These are phyloP conservation scores for Fraxinus paxiana DNA, from an alignment of 305 asterid species.

Conservation along the genomic window DNA sequence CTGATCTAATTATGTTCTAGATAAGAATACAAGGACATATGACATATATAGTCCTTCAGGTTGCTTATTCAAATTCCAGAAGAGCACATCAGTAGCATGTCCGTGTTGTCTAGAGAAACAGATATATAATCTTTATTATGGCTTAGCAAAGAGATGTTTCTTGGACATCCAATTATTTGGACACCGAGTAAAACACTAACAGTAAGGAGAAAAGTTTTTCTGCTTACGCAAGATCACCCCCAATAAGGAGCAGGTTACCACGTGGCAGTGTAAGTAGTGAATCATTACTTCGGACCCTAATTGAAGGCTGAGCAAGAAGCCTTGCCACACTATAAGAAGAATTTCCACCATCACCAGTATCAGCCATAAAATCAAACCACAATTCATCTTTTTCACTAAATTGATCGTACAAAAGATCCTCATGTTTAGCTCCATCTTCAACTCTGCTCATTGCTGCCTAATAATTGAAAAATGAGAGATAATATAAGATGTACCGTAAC, in stretches of 20 bases:
- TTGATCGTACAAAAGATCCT: constrained; percentile 82
- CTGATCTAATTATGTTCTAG: not conserved
- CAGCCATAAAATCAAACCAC: constrained; percentile 99
- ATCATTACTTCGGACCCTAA: constrained; percentile 47
- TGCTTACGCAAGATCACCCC: constrained; percentile 99
- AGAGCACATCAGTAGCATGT: not conserved
- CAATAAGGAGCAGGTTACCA: constrained; percentile 79
- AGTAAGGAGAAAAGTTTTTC: constrained; percentile 15
- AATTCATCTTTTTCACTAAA: constrained; percentile 71
- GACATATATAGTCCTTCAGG: not conserved
- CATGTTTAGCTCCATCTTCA: constrained; percentile 72
- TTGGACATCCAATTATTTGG: not conserved
- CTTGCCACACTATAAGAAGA: constrained; percentile 84
- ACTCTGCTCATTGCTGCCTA: constrained; percentile 96
- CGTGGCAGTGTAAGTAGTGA: constrained; percentile 66
- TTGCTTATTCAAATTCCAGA: not conserved
- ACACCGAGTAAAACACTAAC: not conserved
- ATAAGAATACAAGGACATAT: not conserved
- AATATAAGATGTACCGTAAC: not conserved
- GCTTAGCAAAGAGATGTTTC: not conserved
- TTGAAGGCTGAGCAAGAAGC: constrained; percentile 88
- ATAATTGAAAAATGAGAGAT: constrained; percentile 9
- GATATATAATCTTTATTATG: not conserved
- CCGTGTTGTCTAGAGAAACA: not conserved
- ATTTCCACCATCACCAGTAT: constrained; percentile 98